Percentiles rank a stretch among this genome's conserved stretches.
These are phyloP conservation scores for Arthrobotrys musiformis DNA, from an alignment of 2,329 filamentous ascomycete species.

Conservation along the genomic window DNA sequence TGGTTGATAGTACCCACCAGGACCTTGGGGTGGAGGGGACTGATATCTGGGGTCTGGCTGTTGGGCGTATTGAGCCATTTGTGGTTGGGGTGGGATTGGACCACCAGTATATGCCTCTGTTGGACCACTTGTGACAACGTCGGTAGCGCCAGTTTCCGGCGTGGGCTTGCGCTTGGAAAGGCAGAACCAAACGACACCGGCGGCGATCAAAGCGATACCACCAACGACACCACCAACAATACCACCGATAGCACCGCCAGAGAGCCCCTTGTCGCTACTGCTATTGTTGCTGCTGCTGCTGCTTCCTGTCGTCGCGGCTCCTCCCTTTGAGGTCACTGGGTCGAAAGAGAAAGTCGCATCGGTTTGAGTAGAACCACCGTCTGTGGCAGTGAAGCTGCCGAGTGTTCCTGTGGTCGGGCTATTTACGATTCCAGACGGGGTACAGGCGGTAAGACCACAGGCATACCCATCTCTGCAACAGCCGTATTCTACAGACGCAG, in stretches of 20 bases:
- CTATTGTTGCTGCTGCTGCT: not conserved
- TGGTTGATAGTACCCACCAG: slow-evolving; percentile 40
- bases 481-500: slow-evolving; percentile 28
- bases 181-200: slow-evolving; percentile 46
- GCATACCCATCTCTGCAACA: slow-evolving; percentile 38
- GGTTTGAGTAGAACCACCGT: not conserved
- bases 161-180: slow-evolving; percentile 33
- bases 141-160: not conserved
- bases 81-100: slow-evolving; percentile 51
- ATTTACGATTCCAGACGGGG: slow-evolving; percentile 8
- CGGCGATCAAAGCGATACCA: slow-evolving; percentile 41
- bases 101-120: slow-evolving; percentile 50
- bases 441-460: slow-evolving; percentile 40
- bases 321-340: slow-evolving; percentile 39
- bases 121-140: not conserved
- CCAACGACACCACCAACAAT: slow-evolving; percentile 51
- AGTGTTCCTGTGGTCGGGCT: not conserved
- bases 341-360: slow-evolving; percentile 40
- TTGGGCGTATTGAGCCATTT: slow-evolving; percentile 40
- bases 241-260: slow-evolving; percentile 45
- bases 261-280: slow-evolving; percentile 25
- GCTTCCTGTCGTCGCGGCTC: not conserved
- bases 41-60: slow-evolving; percentile 18
- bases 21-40: slow-evolving; percentile 23
- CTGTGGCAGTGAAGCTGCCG: not conserved